Evolutionary conservation across 345 rosid genomes (phyloP).

Genomic region (Geranium brycei): DNA sequence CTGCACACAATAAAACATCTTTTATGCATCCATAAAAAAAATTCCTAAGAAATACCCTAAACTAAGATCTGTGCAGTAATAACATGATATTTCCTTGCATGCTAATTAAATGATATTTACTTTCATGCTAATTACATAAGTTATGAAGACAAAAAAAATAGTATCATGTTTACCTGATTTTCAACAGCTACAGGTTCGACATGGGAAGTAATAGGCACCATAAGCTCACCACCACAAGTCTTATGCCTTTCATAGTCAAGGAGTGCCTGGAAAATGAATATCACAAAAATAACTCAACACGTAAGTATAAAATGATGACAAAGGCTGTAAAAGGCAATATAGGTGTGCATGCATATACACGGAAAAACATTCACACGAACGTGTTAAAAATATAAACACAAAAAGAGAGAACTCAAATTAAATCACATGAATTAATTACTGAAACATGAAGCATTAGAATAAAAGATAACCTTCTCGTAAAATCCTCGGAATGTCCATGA

Average conservation of each 20-base stretch:
- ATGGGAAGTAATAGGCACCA: constrained; percentile 32
- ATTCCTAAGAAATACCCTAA: neutral
- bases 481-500: constrained; percentile 71
- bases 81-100: neutral
- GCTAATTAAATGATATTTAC: neutral
- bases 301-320: neutral
- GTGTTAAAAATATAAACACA: neutral
- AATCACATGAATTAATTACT: neutral
- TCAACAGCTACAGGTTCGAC: constrained; percentile 39
- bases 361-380: too few species aligned
- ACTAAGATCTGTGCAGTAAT: neutral
- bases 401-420: neutral
- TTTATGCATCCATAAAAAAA: neutral
- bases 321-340: too few species aligned
- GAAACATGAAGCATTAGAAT: neutral
- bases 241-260: constrained; percentile 85
- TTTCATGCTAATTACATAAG: neutral
- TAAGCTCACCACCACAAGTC: constrained; percentile 46
- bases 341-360: too few species aligned
- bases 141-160: neutral
- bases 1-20: neutral
- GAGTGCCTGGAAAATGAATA: constrained; percentile 42
- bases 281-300: neutral
- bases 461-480: constrained; percentile 56
- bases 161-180: constrained; percentile 36